A percentile compares a stretch with the other conserved stretches of the same genome.
Evolutionary conservation across 768 basidiomycete genomes (phyloP).

Genomic region (Pisolithus tinctorius): DNA sequence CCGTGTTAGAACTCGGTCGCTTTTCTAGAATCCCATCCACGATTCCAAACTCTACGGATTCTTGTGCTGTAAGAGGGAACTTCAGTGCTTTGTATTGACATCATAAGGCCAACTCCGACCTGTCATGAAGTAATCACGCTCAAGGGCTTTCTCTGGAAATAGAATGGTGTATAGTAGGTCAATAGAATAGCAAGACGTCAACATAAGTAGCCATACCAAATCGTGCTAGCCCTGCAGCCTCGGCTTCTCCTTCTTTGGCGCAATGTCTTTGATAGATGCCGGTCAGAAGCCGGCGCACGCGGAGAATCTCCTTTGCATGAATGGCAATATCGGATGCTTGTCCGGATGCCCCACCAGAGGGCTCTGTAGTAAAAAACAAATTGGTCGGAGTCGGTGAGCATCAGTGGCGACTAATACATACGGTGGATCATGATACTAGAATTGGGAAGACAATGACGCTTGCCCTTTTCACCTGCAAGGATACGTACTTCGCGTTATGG

Average conservation of each 20-base stretch:
- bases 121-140: slow-evolving; percentile 96
- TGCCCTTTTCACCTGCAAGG: slow-evolving; percentile 66
- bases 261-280: slow-evolving; percentile 89
- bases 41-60: slow-evolving; percentile 87
- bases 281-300: slow-evolving; percentile 78
- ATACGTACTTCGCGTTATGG: slow-evolving; percentile 5
- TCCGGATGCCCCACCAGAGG: slow-evolving; percentile 92
- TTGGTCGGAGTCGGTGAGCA: not conserved
- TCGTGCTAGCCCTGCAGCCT: slow-evolving; percentile 57
- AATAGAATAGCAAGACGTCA: slow-evolving; percentile 16
- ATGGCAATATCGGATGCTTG: slow-evolving; percentile 98
- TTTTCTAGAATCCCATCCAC: slow-evolving; percentile 88
- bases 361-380: slow-evolving; percentile 49
- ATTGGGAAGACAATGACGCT: slow-evolving; percentile 87
- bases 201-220: slow-evolving; percentile 53
- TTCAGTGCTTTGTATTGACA: slow-evolving; percentile 13
- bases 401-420: slow-evolving; percentile 30
- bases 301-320: slow-evolving; percentile 92
- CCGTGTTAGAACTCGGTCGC: slow-evolving; percentile 50
- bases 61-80: slow-evolving; percentile 50
- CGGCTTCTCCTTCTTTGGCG: slow-evolving; percentile 54
- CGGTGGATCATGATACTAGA: slow-evolving; percentile 99
- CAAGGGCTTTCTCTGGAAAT: slow-evolving; percentile 71
- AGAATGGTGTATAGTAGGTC: slow-evolving; percentile 6
- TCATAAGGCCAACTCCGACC: slow-evolving; percentile 33